Conservation (phyloP, 1,284 basidiomycete species). For the Garcileccinum viscosum region DNA sequence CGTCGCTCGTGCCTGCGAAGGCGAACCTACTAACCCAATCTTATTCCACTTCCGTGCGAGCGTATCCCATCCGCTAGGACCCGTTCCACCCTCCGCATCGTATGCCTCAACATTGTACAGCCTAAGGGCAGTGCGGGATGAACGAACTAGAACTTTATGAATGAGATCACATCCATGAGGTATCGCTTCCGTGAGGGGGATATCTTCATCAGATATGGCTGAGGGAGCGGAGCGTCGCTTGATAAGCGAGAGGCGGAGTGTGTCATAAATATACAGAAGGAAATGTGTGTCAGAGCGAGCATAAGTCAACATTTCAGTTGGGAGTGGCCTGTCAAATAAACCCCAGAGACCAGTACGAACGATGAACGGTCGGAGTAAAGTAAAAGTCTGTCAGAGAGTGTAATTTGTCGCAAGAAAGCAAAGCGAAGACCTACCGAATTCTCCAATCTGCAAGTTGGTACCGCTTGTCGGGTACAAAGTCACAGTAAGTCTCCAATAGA, state of each 20-base stretch:
- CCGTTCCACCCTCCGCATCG: constrained; percentile 68
- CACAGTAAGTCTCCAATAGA: constrained; percentile 88
- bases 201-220: constrained; percentile 36
- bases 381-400: constrained; percentile 3
- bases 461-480: constrained; percentile 92
- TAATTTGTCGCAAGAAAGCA: not conserved
- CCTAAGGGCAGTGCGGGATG: constrained; percentile 75
- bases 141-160: constrained; percentile 68
- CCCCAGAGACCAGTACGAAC: not conserved
- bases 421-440: constrained; percentile 65
- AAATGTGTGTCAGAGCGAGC: constrained; percentile 97
- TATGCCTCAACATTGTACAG: constrained; percentile 74
- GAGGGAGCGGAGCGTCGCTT: constrained; percentile 56
- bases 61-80: constrained; percentile 76
- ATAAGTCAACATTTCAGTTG: constrained; percentile 89
- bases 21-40: constrained; percentile 50
- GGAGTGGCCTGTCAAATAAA: constrained; percentile 67
- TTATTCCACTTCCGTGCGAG: constrained; percentile 85
- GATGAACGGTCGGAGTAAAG: not conserved
- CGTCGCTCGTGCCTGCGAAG: constrained; percentile 46
- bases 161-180: constrained; percentile 46
- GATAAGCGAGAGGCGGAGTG: constrained; percentile 86
- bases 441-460: constrained; percentile 98
- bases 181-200: constrained; percentile 12
- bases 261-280: constrained; percentile 91